Conservation (phyloP, 1,284 basidiomycete genomes). For the Austroboletus olivaceoglutinosus region DNA sequence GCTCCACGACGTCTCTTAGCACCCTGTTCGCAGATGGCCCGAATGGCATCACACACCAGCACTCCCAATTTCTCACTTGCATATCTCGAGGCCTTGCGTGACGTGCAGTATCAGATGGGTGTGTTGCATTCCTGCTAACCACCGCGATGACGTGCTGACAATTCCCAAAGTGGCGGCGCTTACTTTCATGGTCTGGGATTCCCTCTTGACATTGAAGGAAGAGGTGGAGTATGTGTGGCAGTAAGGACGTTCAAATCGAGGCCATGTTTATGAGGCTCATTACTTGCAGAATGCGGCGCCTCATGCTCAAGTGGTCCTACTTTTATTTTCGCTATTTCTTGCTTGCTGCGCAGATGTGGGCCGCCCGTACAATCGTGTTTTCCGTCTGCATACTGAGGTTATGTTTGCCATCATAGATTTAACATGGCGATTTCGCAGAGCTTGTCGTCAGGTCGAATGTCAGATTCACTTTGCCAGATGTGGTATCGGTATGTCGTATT, state of each 20-base stretch:
- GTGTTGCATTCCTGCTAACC: background rate
- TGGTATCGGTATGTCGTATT: slow-evolving; percentile 17
- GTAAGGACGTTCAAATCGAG: slow-evolving; percentile 7
- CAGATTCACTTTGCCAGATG: slow-evolving; percentile 7
- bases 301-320: slow-evolving; percentile 21
- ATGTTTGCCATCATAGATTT: slow-evolving; percentile 8
- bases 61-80: slow-evolving; percentile 4
- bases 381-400: background rate
- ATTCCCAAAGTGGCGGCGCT: slow-evolving; percentile 14
- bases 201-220: slow-evolving; percentile 12
- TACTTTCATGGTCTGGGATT: slow-evolving; percentile 19
- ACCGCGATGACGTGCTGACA: background rate
- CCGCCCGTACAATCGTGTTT: too few species aligned
- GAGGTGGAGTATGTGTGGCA: slow-evolving; percentile 25
- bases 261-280: background rate
- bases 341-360: slow-evolving; percentile 18
- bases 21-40: background rate
- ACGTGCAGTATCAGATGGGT: slow-evolving; percentile 15
- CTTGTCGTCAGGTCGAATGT: slow-evolving; percentile 12
- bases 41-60: slow-evolving; percentile 3
- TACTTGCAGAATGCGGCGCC: slow-evolving; percentile 12
- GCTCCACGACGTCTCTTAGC: background rate
- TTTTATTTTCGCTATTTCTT: slow-evolving; percentile 22
- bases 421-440: slow-evolving; percentile 7
- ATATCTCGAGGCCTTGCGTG: slow-evolving; percentile 7